Evolutionary conservation across 1,284 basidiomycete species (phyloP).

Genomic region (Cystobasidium sp.): DNA sequence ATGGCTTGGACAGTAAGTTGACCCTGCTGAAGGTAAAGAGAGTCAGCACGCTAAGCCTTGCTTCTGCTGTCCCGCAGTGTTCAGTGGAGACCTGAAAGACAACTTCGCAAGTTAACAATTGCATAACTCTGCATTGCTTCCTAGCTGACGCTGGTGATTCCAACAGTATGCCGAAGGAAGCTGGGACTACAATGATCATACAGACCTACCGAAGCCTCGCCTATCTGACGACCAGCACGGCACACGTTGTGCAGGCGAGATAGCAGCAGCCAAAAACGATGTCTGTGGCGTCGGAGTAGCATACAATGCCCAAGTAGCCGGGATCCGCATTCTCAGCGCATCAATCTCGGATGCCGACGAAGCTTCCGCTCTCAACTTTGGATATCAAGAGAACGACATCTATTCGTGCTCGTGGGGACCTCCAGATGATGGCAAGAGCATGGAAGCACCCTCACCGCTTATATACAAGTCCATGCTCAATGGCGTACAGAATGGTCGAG

Average conservation of each 20-base stretch:
- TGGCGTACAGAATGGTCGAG: constrained; percentile 87
- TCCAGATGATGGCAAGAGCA: constrained; percentile 89
- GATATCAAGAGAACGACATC: constrained; percentile 88
- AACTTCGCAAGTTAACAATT: constrained; percentile 76
- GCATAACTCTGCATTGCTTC: too few relatives aligned
- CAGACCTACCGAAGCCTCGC: constrained; percentile 80
- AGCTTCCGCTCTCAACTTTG: constrained; percentile 90
- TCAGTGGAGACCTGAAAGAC: constrained; percentile 72
- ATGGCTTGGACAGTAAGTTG: constrained; percentile 82
- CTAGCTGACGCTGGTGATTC: too few relatives aligned
- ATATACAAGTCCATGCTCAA: constrained; percentile 95
- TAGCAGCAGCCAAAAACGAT: constrained; percentile 94
- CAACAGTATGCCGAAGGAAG: constrained; percentile 83
- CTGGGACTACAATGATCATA: constrained; percentile 96
- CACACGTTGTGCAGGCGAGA: constrained; percentile 96
- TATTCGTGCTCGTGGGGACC: constrained; percentile 99
- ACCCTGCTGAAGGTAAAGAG: too few relatives aligned
- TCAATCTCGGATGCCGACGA: constrained; percentile 99
- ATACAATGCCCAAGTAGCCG: constrained; percentile 87
- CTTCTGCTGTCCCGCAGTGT: constrained; percentile 26
- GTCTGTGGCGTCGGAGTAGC: constrained; percentile 95
- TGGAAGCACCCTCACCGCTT: constrained; percentile 91
- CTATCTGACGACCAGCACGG: constrained; percentile 94
- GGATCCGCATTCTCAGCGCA: constrained; percentile 91
- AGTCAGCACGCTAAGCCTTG: neutral